Conservation (phyloP, 2,329 filamentous ascomycete genomes). For the Penicillium sumatraense region DNA sequence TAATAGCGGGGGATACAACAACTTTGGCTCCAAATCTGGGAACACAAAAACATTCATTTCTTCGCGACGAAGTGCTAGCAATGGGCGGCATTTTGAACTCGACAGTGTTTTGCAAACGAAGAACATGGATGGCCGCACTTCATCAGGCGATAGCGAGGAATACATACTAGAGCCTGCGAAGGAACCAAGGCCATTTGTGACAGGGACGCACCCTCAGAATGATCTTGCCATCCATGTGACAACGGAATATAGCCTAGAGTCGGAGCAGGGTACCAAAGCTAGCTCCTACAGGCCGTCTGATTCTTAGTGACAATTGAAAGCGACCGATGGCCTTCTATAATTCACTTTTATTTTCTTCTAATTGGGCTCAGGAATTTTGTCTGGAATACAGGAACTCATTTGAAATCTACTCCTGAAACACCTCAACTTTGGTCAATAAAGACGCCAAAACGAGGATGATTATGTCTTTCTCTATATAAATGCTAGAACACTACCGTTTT, state of each 20-base stretch:
- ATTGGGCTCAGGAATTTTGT: too few relatives aligned
- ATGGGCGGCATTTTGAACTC: conserved; percentile 10
- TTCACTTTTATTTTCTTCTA: too few relatives aligned
- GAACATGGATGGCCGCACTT: neutral
- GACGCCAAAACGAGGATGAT: too few relatives aligned
- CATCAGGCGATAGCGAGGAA: conserved; percentile 15
- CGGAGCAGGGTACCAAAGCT: conserved; percentile 2
- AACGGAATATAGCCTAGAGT: conserved; percentile 18
- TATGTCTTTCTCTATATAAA: too few relatives aligned
- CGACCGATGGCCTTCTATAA: too few relatives aligned
- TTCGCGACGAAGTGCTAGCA: conserved; percentile 4
- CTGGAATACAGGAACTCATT: too few relatives aligned
- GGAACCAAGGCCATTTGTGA: neutral
- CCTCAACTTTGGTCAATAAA: too few relatives aligned
- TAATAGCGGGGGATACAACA: conserved; percentile 14
- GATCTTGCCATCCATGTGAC: conserved; percentile 19
- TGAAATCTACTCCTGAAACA: too few relatives aligned
- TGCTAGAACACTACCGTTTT: too few relatives aligned
- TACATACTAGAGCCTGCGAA: conserved; percentile 12
- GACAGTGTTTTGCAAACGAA: conserved; percentile 4
- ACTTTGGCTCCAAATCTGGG: conserved; percentile 11
- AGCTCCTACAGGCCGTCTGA: neutral
- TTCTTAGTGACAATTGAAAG: neutral
- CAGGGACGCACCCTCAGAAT: neutral
- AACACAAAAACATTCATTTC: conserved; percentile 19